Percentiles rank a stretch among this genome's conserved stretches.
phyloP scores from a whole-genome alignment of 2,329 filamentous ascomycete species.

The Beauveria asiatica region DNA sequence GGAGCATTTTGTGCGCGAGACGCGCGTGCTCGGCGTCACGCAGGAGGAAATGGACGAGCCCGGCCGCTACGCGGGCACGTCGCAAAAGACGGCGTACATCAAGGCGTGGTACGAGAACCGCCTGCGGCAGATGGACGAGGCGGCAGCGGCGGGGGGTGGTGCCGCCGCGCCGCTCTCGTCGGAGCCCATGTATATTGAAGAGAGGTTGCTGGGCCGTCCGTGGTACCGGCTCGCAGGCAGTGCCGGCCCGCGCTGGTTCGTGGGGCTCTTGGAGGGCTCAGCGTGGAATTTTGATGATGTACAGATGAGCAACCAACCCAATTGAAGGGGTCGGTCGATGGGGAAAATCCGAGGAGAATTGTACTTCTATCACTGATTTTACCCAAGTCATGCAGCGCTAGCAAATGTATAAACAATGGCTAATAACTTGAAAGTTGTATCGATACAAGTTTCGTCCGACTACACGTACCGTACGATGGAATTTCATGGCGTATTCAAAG shows the following conservation, averaged over 20 bases:
- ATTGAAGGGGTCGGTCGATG: background rate
- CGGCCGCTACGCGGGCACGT: conserved; percentile 15
- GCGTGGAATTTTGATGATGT: conserved; percentile 17
- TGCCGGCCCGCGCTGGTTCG: conserved; percentile 15
- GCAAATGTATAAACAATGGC: too few species aligned
- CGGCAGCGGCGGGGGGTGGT: background rate
- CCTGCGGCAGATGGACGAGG: conserved; percentile 14
- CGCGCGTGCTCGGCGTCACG: conserved; percentile 11
- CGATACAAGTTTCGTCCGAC: too few species aligned
- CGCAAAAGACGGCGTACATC: conserved; percentile 20
- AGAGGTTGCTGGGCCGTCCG: background rate
- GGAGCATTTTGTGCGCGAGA: conserved; percentile 11
- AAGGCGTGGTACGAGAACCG: conserved; percentile 24
- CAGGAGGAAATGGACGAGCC: conserved; percentile 16
- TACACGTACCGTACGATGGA: too few species aligned
- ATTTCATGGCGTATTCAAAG: too few species aligned
- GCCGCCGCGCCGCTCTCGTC: background rate
- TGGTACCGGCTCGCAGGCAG: background rate
- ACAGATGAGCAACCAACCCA: background rate
- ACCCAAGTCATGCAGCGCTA: too few species aligned
- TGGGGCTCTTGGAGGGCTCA: conserved; percentile 18
- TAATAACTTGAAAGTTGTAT: too few species aligned
- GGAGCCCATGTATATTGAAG: background rate
- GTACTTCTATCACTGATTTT: too few species aligned
- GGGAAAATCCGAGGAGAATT: conserved; percentile 35